phyloP scores from a whole-genome alignment of 2,329 filamentous ascomycete species.

The Colletotrichum simmondsii region DNA sequence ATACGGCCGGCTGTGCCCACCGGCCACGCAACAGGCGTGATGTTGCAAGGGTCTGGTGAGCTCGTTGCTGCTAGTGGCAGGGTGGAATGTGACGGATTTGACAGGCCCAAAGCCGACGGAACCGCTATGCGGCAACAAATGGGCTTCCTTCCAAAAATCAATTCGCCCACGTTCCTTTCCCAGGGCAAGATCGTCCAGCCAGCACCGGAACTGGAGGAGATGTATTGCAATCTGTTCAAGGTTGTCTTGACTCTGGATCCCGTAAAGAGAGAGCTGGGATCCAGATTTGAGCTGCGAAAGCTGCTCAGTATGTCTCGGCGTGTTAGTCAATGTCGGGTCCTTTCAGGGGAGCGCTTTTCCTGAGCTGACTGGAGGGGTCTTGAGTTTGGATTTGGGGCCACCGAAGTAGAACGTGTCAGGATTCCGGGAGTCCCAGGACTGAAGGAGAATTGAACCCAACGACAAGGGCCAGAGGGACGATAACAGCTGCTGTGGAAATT shows the following conservation, averaged over 20 bases:
- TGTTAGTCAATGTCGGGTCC: neutral
- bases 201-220: neutral
- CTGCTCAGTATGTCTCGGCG: slow-evolving; percentile 6
- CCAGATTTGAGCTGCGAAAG: slow-evolving; percentile 20
- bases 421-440: too few species aligned
- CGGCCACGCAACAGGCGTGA: slow-evolving; percentile 29
- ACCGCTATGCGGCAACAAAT: slow-evolving; percentile 18
- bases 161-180: neutral
- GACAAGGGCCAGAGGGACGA: neutral
- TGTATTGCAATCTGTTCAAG: neutral
- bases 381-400: neutral
- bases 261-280: neutral
- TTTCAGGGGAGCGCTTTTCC: neutral
- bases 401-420: neutral
- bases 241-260: neutral
- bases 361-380: neutral
- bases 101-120: slow-evolving; percentile 26
- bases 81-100: slow-evolving; percentile 31
- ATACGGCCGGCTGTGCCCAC: slow-evolving; percentile 27
- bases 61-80: slow-evolving; percentile 8
- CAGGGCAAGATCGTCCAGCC: neutral
- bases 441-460: neutral
- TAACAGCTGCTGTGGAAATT: neutral
- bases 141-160: slow-evolving; percentile 8
- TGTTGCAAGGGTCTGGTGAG: slow-evolving; percentile 23